Conservation (phyloP, 2,329 filamentous ascomycete species). For the Alternaria viburni region DNA sequence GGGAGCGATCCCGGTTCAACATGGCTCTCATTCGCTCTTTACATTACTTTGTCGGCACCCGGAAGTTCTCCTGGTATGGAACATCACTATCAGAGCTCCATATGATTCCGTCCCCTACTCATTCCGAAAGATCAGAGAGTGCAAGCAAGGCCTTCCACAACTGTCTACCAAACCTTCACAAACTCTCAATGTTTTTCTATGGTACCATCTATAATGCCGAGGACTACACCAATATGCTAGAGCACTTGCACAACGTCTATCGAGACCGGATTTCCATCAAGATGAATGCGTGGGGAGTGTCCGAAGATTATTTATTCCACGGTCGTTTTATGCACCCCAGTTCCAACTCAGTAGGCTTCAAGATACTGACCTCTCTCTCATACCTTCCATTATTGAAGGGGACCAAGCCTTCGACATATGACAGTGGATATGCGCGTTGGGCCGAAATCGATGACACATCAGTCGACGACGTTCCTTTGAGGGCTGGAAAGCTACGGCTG, state of each 20-base stretch:
- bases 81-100: neutral
- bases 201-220: neutral
- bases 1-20: neutral
- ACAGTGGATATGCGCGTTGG: too few species aligned
- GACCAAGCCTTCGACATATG: neutral
- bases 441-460: neutral
- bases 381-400: neutral
- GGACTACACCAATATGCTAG: neutral
- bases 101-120: neutral
- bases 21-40: neutral
- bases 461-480: neutral
- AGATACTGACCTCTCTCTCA: neutral
- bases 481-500: neutral
- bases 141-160: neutral
- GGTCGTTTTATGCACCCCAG: neutral
- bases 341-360: accelerated
- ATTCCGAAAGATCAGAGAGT: neutral
- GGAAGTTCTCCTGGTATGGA: neutral
- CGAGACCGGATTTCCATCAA: neutral
- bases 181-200: neutral
- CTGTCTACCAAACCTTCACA: neutral
- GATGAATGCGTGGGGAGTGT: neutral
- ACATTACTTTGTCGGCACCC: neutral
- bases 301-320: neutral
- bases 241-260: neutral